A percentile compares a stretch with the other conserved stretches of the same genome.
Evolutionary conservation across 2,329 filamentous ascomycete species (phyloP).

Genomic region (Ceratocystis cacaofunesta): DNA sequence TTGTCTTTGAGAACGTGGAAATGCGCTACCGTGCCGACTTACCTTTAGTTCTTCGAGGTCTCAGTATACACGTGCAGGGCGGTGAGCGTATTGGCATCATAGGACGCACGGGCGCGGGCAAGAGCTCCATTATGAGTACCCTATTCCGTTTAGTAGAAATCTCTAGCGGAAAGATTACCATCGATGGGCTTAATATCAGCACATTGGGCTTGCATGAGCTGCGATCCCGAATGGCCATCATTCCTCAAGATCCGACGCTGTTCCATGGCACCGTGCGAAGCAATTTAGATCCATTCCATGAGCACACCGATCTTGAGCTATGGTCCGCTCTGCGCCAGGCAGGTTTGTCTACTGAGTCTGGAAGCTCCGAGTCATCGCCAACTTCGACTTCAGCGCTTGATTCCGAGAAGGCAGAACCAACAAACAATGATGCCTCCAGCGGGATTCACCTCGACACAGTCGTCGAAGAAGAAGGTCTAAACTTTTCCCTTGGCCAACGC

Average conservation of each 20-base stretch:
- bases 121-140: slow-evolving; percentile 70
- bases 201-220: slow-evolving; percentile 62
- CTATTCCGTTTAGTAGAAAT: slow-evolving; percentile 63
- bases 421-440: slow-evolving; percentile 17
- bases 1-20: slow-evolving; percentile 57
- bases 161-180: slow-evolving; percentile 45
- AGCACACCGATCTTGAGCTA: slow-evolving; percentile 62
- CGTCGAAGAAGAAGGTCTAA: slow-evolving; percentile 89
- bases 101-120: slow-evolving; percentile 68
- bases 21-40: slow-evolving; percentile 64
- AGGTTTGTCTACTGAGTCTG: slow-evolving; percentile 42
- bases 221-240: slow-evolving; percentile 63
- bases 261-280: slow-evolving; percentile 67
- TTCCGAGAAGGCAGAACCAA: slow-evolving; percentile 15
- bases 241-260: slow-evolving; percentile 71
- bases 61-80: slow-evolving; percentile 56
- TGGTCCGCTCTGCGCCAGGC: slow-evolving; percentile 67
- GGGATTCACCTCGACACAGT: slow-evolving; percentile 62
- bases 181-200: slow-evolving; percentile 54
- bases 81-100: slow-evolving; percentile 73
- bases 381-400: slow-evolving; percentile 26
- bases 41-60: slow-evolving; percentile 55
- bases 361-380: slow-evolving; percentile 18
- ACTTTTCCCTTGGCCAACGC: slow-evolving; percentile 87
- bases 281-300: slow-evolving; percentile 68